Evolutionary conservation across 2,329 filamentous ascomycete species (phyloP), one percentile per base, ranked within the genome.

Genomic region (Epichloe hybrida): DNA sequence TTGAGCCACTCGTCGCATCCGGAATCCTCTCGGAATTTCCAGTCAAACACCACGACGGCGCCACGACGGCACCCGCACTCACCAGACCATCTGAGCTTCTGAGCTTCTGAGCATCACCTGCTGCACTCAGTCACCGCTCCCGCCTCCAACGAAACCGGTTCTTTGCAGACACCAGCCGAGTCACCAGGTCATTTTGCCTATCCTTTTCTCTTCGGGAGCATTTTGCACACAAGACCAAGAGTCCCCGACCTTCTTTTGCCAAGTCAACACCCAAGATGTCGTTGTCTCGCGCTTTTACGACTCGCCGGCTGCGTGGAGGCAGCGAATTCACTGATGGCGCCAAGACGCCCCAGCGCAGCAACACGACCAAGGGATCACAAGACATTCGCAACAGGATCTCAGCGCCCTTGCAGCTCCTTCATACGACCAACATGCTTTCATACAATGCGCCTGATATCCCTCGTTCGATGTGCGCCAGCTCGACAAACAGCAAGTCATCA

Each of bases 401-500:
- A 1, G 80, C 77, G 3, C 93, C 93, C 0, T 77, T 95, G 49
- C 83, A 89, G 67, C 77, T 98, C 55, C 74, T 96, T 46, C 94
- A 93, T 53, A 95, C 91, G 5, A 97, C 93, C 59, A 98, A 97
- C 69, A 88, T 94, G 79, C 83, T 96, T 50, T 89, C 88, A 7
- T 95, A 95, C 76, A 91, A 91, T 63, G 90, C 93, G 9, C 91
- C 91, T 48, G 86, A 96, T 63, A 82, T 96, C 55, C 72, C 72
- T 43, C 75, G 62, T 62, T 65, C 57, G n/a, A 59, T 72, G 11
- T 79, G 76, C 39, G 72, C 72, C 62, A 73, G 72, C 59, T 71
- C 69, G 6, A 72, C 76, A 5, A 72, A 75, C 3, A 70, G 67
- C 52, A 75, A 76, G 57, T 85, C 83, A 3, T 80, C 80, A 41